Percentiles rank a stretch among this genome's conserved stretches.
Conservation (phyloP, 1,284 basidiomycete species). For the Marasmius fiardii region DNA sequence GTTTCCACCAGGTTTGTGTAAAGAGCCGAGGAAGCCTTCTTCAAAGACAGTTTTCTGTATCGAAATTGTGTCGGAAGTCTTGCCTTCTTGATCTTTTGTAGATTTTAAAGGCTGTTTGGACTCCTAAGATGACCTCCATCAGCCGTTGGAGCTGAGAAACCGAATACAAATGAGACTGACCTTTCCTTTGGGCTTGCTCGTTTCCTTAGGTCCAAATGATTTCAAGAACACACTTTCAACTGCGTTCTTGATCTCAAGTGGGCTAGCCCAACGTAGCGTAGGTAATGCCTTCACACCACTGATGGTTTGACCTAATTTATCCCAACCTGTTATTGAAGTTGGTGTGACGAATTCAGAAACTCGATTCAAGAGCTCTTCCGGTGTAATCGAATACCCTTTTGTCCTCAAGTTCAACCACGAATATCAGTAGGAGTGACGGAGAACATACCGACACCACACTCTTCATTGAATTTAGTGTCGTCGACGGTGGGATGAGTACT, state of each 20-base stretch:
- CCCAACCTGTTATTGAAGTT: constrained; percentile 67
- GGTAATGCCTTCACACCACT: constrained; percentile 69
- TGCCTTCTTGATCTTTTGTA: constrained; percentile 23
- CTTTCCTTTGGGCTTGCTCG: constrained; percentile 69
- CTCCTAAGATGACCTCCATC: constrained; percentile 36
- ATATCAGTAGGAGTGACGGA: neutral
- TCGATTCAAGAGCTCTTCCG: constrained; percentile 62
- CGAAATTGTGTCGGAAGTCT: constrained; percentile 30
- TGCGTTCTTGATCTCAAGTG: constrained; percentile 85
- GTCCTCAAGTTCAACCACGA: constrained; percentile 2
- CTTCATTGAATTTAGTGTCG: constrained; percentile 72
- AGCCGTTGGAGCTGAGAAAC: neutral
- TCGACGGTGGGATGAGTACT: constrained; percentile 61
- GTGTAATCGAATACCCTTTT: constrained; percentile 77
- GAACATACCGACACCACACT: constrained; percentile 85
- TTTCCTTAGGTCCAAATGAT: constrained; percentile 78
- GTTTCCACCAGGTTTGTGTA: constrained; percentile 95
- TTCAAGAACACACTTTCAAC: constrained; percentile 78
- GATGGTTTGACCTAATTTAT: constrained; percentile 67
- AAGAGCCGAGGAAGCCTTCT: constrained; percentile 91
- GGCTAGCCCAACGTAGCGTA: constrained; percentile 85
- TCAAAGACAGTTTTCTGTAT: constrained; percentile 78
- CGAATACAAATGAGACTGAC: constrained; percentile 32
- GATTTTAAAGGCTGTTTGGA: constrained; percentile 46
- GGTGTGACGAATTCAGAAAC: constrained; percentile 63